Base-by-base conservation (phyloP, 768 basidiomycete species). In the Hirschioporus abietinus region DNA sequence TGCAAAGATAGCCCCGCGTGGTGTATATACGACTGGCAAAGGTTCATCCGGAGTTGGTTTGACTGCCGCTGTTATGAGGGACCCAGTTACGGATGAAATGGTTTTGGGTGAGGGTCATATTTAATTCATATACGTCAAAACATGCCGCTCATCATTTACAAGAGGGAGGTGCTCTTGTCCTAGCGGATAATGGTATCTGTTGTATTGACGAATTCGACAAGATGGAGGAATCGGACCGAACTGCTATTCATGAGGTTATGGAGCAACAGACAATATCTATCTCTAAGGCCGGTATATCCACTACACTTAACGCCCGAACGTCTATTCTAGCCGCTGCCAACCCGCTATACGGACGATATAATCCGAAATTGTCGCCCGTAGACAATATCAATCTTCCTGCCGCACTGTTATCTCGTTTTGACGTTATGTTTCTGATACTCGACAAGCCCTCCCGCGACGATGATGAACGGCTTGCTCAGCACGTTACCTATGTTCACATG, bases 161-260 rank as follows among this genome's bases (percentile, higher is more conserved):
- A 98, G 97, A 99, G 93, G 97, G 97, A 5, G 97, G 97, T 30
- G 97, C 97, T n/a, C 86, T 99, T 64, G 97, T 99, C 18, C 86
- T 99, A 61, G 96, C 97, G 12, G 97, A 99, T 77, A 99, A 99
- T 70, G 97, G 97, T 30, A 99, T 99, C 73, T 98, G 96, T 80
- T 99, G 96, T 77, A 99, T 99, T 69, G 97, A 99, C 71, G 97
- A 99, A 75, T 99, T 99, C 74, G 97, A 99, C 81, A 99, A 99
- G 77, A 99, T 99, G 97, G 97, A 99, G 71, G 97, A 99, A 78
- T 77, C 93, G 0, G 97, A 99, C 76, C 84, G 97, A 71, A 99
- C 97, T 1, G 94, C 97, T 17, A 99, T 99, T 68, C 97, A 99
- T 79, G 97, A 99, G 84, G 97, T 99, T 68, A 99, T 99, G 97